phyloP scores from a whole-genome alignment of 179 eudicot genomes.

The Pouteria campechiana region DNA sequence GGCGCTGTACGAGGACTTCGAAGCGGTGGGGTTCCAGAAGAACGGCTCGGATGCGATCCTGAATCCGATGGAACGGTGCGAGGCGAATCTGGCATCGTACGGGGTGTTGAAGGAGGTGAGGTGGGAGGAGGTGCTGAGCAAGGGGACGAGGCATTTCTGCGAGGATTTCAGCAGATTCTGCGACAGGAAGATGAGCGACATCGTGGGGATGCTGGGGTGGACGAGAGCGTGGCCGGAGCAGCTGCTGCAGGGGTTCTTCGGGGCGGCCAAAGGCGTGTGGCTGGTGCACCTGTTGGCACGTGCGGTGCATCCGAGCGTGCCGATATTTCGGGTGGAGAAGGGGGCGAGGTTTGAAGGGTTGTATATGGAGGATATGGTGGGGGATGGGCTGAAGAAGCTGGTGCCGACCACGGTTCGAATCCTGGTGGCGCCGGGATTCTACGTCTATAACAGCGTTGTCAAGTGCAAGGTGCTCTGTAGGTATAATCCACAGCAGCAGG shows the following conservation, averaged over 20 bases:
- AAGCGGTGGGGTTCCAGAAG: conserved; percentile 33
- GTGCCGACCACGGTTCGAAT: conserved; percentile 56
- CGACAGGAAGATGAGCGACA: conserved; percentile 90
- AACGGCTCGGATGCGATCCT: conserved; percentile 21
- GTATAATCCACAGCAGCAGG: conserved; percentile 31
- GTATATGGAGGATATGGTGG: conserved; percentile 89
- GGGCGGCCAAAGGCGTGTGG: conserved; percentile 80
- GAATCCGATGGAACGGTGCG: conserved; percentile 59
- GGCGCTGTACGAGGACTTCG: conserved; percentile 64
- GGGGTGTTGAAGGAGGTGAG: conserved; percentile 25
- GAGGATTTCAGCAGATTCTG: conserved; percentile 88
- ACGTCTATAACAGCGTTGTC: conserved; percentile 77
- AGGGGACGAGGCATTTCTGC: conserved; percentile 77
- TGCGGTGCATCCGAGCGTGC: conserved; percentile 66
- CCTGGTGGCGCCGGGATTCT: conserved; percentile 92
- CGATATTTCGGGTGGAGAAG: conserved; percentile 62
- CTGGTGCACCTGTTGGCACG: conserved; percentile 75
- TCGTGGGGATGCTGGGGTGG: conserved; percentile 80
- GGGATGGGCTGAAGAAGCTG: conserved; percentile 36
- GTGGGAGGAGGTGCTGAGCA: conserved; percentile 84
- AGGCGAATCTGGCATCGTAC: conserved; percentile 33
- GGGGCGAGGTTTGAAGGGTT: conserved; percentile 49
- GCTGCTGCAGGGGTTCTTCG: conserved; percentile 70
- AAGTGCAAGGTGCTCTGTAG: conserved; percentile 92
- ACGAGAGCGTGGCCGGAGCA: conserved; percentile 85